Conservation (phyloP, 2,329 filamentous ascomycete species). For the Aspergillus novofumigatus region DNA sequence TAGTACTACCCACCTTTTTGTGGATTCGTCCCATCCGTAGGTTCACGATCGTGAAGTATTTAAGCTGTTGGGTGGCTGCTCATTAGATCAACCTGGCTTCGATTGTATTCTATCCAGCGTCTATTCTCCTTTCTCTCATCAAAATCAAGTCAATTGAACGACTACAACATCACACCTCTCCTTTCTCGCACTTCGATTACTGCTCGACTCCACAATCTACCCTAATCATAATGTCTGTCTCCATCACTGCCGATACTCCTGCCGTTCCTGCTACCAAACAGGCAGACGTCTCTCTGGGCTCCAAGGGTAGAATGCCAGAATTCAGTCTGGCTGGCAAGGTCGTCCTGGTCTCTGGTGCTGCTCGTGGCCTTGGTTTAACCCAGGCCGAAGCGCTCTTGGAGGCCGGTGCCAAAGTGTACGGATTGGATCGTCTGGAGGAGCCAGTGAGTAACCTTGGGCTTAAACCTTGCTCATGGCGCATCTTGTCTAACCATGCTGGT, state of each 20-base stretch:
- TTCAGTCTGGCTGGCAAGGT: slow-evolving; percentile 71
- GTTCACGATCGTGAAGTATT: slow-evolving; percentile 12
- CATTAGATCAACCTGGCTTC: background rate
- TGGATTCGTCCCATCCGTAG: background rate
- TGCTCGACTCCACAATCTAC: background rate
- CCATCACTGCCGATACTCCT: slow-evolving; percentile 25
- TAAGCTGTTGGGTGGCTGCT: slow-evolving; percentile 6
- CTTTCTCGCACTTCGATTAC: background rate
- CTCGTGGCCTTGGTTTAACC: slow-evolving; percentile 67
- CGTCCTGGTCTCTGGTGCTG: slow-evolving; percentile 67
- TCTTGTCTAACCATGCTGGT: background rate
- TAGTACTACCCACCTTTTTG: background rate
- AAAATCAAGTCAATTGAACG: background rate
- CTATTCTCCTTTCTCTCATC: background rate
- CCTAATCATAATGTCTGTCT: slow-evolving; percentile 28
- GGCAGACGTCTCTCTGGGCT: slow-evolving; percentile 28
- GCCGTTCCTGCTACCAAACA: slow-evolving; percentile 24
- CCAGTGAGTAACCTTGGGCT: slow-evolving; percentile 24
- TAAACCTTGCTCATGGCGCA: background rate
- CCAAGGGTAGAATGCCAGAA: slow-evolving; percentile 56
- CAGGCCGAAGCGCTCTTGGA: slow-evolving; percentile 70
- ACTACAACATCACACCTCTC: background rate
- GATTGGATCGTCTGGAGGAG: slow-evolving; percentile 41
- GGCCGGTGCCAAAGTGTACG: slow-evolving; percentile 61
- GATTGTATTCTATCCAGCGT: background rate